Evolutionary conservation across 2,329 filamentous ascomycete genomes (phyloP).

Genomic region (Scopulariopsis brevicaulis): DNA sequence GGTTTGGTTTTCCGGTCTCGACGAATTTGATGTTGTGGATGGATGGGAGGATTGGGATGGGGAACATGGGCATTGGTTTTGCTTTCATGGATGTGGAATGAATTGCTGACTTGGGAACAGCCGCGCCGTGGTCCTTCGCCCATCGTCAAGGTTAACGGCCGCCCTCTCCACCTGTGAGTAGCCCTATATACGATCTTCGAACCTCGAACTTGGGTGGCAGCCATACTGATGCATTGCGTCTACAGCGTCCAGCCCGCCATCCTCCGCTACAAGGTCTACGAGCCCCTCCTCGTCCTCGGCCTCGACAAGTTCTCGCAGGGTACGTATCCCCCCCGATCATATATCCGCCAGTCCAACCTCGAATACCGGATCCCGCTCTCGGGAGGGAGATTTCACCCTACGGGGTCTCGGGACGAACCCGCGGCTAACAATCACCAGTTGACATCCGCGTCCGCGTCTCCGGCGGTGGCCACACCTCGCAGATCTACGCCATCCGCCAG

Average conservation of each 20-base stretch:
- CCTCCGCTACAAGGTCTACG: slow-evolving; percentile 99
- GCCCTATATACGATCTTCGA: not conserved
- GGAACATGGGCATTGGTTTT: not conserved
- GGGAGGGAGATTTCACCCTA: not conserved
- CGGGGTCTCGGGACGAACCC: not conserved
- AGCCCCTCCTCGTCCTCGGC: slow-evolving; percentile 92
- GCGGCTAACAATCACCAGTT: slow-evolving; percentile 45
- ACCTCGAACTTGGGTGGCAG: not conserved
- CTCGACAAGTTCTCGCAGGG: slow-evolving; percentile 73
- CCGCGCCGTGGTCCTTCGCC: slow-evolving; percentile 41
- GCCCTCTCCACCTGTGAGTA: slow-evolving; percentile 64
- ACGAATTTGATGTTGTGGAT: not conserved
- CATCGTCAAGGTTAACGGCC: slow-evolving; percentile 90
- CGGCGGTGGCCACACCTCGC: slow-evolving; percentile 95
- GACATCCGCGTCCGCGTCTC: slow-evolving; percentile 95
- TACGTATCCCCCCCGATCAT: not conserved
- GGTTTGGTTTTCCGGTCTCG: not conserved
- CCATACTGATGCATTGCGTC: not conserved
- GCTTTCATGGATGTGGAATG: not conserved
- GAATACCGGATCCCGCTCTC: not conserved
- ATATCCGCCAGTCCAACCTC: not conserved
- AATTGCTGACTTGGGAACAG: slow-evolving; percentile 13
- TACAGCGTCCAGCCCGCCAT: slow-evolving; percentile 74
- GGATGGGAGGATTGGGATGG: not conserved
- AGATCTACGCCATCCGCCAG: slow-evolving; percentile 98